Percentiles rank a stretch among this genome's conserved stretches.
Conservation (phyloP, 163 green algal genomes). For the Volvox carteri region DNA sequence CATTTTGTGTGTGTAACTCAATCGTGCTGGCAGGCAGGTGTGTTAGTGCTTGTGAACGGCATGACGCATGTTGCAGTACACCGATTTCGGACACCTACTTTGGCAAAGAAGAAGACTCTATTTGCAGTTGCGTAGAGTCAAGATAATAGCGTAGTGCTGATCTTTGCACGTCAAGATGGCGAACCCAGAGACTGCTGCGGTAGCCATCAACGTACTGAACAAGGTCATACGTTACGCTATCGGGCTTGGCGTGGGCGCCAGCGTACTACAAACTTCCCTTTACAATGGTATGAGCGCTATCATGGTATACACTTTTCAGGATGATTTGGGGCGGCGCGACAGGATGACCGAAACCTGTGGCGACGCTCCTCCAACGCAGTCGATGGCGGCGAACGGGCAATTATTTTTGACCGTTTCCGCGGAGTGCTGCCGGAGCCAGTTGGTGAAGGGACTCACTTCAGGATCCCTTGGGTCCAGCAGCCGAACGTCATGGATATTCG, state of each 20-base stretch:
- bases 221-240: conserved; percentile 87
- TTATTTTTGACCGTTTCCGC: conserved; percentile 97
- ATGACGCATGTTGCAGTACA: background rate
- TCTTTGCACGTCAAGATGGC: conserved; percentile 44
- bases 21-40: too few species aligned
- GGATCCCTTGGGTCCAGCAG: conserved; percentile 91
- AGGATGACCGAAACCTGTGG: conserved; percentile 17
- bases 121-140: background rate
- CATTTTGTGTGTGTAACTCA: too few species aligned
- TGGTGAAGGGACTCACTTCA: conserved; percentile 96
- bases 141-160: background rate
- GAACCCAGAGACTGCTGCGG: conserved; percentile 53
- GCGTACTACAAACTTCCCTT: conserved; percentile 85
- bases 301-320: background rate
- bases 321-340: conserved; percentile 1
- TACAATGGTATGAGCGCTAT: conserved; percentile 81
- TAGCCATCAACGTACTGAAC: conserved; percentile 74
- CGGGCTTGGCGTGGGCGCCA: conserved; percentile 82
- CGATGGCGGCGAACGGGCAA: conserved; percentile 95
- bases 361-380: conserved; percentile 77
- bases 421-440: conserved; percentile 90
- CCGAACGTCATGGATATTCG: conserved; percentile 97
- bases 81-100: background rate
- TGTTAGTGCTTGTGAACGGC: background rate
- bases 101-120: too few species aligned